A percentile compares a stretch with the other conserved stretches of the same genome.
Conservation (phyloP, 2,329 filamentous ascomycete genomes). For the Xenoacremonium recifei region DNA sequence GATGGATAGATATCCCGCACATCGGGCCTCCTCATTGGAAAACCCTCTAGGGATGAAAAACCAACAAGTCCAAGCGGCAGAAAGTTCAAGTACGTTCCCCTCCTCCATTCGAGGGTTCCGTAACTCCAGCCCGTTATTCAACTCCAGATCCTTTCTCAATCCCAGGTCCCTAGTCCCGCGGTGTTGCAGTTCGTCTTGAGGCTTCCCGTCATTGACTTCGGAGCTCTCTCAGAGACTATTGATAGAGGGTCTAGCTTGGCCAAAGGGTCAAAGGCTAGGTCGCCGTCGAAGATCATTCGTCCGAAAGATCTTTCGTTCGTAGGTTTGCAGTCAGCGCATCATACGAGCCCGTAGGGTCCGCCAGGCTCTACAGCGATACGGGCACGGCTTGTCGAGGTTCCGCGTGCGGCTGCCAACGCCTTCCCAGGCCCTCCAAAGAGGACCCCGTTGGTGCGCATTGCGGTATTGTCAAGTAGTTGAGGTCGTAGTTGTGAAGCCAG, state of each 20-base stretch:
- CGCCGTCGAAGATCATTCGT: not conserved
- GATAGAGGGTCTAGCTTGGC: not conserved
- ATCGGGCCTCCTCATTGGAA: not conserved
- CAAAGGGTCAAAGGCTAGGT: not conserved
- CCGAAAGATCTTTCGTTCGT: not conserved
- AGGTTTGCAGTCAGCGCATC: no score
- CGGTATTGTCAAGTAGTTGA: no score
- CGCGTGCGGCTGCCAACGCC: not conserved
- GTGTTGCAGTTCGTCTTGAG: not conserved
- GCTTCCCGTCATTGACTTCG: not conserved
- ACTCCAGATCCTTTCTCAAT: not conserved
- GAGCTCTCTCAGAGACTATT: not conserved
- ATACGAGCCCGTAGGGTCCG: not conserved
- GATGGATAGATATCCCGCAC: slow-evolving; percentile 17
- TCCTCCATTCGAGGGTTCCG: not conserved
- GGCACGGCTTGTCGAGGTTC: not conserved
- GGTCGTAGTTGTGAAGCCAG: not conserved
- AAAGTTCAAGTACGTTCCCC: not conserved
- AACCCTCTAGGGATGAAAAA: not conserved
- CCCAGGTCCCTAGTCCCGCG: not conserved
- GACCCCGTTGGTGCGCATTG: no score
- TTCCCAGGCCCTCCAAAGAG: not conserved
- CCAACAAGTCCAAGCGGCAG: not conserved
- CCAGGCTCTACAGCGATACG: not conserved
- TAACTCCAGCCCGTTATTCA: not conserved